Conservation (phyloP, 2,329 filamentous ascomycete species). For the Gaeumannomyces sp. region DNA sequence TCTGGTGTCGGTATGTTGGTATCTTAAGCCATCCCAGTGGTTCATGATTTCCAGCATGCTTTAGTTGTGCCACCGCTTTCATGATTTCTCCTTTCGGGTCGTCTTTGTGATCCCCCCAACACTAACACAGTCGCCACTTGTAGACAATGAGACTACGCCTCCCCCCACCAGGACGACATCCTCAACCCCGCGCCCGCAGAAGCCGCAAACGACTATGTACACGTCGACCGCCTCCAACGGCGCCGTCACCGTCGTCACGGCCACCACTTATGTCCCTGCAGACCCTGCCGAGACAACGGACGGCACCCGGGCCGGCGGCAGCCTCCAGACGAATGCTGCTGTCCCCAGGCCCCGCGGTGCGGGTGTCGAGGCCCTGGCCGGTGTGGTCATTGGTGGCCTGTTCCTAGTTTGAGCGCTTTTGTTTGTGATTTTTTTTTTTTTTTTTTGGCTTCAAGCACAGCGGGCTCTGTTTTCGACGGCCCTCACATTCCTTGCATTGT, state of each 20-base stretch:
- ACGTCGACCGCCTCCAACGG: constrained; percentile 43
- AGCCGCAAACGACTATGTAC: constrained; percentile 27
- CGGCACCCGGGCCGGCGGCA: constrained; percentile 27
- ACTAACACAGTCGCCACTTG: background rate
- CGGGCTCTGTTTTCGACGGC: constrained; percentile 9
- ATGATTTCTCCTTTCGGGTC: background rate
- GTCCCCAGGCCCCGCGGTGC: constrained; percentile 9
- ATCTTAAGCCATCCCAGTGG: background rate
- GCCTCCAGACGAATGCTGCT: constrained; percentile 26
- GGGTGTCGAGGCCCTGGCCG: constrained; percentile 12
- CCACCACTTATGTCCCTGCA: constrained; percentile 43
- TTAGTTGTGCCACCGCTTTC: background rate
- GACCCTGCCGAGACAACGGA: constrained; percentile 20
- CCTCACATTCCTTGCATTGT: constrained; percentile 5
- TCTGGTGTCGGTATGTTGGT: constrained; percentile 11
- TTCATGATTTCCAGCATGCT: constrained; percentile 1
- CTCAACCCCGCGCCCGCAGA: constrained; percentile 29
- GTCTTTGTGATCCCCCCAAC: background rate
- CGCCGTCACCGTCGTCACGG: constrained; percentile 38
- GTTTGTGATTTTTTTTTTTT: constrained; percentile 2
- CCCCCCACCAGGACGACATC: constrained; percentile 8
- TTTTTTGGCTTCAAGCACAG: constrained; percentile 12
- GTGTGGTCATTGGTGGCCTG: constrained; percentile 15
- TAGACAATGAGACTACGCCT: background rate
- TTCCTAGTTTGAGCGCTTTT: constrained; percentile 6